phyloP scores from a whole-genome alignment of 208 protist genomes.

The Wallacemonas collosoma region DNA sequence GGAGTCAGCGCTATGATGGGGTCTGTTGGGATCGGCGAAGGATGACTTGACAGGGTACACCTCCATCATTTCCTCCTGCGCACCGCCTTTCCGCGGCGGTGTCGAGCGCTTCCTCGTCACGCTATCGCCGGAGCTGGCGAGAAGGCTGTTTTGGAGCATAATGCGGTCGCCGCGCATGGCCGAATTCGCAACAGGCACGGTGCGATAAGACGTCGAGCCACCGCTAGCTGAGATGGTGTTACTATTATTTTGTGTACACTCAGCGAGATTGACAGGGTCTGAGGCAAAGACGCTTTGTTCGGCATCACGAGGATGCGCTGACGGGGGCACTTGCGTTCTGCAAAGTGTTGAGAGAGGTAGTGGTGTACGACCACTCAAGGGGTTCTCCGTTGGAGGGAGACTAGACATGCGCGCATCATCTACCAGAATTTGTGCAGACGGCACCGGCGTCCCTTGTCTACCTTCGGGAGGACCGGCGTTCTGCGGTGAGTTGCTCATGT shows the following conservation, averaged over 20 bases:
- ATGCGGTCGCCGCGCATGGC: slow-evolving; percentile 9
- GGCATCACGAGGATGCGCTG: too few species aligned
- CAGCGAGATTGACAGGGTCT: not conserved
- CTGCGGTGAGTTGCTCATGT: slow-evolving; percentile 8
- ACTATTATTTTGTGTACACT: not conserved
- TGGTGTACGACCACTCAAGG: not conserved
- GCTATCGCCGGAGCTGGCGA: slow-evolving; percentile 7
- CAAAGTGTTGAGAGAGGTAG: not conserved
- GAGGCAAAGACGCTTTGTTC: not conserved
- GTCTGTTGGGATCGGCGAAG: not conserved
- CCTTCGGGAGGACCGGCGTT: not conserved
- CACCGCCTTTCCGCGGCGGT: not conserved
- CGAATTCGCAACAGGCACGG: slow-evolving; percentile 7
- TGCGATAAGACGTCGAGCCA: slow-evolving; percentile 8
- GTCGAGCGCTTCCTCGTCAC: not conserved
- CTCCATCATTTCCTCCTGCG: not conserved
- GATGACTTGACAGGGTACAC: not conserved
- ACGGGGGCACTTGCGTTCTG: not conserved
- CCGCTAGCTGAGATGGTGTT: slow-evolving; percentile 8
- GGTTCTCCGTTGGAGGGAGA: not conserved
- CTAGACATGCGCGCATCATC: not conserved
- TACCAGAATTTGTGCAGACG: slow-evolving; percentile 9
- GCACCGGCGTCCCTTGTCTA: slow-evolving; percentile 5
- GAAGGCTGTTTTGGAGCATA: slow-evolving; percentile 15
- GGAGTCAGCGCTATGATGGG: not conserved